Evolutionary conservation across 805 yeast species (phyloP).

Genomic region (Nakazawaea molendinolei): DNA sequence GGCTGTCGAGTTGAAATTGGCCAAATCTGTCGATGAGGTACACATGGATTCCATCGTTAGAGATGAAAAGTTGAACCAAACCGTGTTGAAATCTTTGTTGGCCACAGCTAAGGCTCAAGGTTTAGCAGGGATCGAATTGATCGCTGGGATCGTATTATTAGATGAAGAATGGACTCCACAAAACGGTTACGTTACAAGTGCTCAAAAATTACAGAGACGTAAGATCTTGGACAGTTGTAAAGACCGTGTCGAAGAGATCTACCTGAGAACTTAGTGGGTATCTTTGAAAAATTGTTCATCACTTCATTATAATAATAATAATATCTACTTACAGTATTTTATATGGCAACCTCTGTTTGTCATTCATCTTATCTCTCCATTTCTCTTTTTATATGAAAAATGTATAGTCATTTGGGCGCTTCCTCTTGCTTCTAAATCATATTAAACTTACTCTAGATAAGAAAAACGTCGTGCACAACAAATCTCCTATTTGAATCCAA

Average conservation of each 20-base stretch:
- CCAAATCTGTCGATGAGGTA: conserved; percentile 33
- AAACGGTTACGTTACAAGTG: conserved; percentile 88
- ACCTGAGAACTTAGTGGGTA: too few species aligned
- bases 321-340: too few species aligned
- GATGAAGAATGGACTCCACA: conserved; percentile 98
- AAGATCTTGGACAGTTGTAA: conserved; percentile 70
- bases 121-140: conserved; percentile 75
- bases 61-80: conserved; percentile 48
- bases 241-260: conserved; percentile 62
- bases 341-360: too few species aligned
- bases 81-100: conserved; percentile 52
- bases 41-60: conserved; percentile 41
- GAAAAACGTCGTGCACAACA: too few species aligned
- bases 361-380: too few species aligned
- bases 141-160: conserved; percentile 69
- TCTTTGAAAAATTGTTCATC: too few species aligned
- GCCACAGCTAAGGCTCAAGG: conserved; percentile 79
- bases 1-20: conserved; percentile 49
- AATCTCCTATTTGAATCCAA: conserved; percentile 34
- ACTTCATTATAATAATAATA: too few species aligned
- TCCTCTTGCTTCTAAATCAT: too few species aligned
- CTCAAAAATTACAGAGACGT: conserved; percentile 93
- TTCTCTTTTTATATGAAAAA: too few species aligned
- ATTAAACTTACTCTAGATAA: too few species aligned
- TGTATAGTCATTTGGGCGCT: too few species aligned